These are phyloP conservation scores for Globisporangium orthogonon DNA, from an alignment of 352 stramenopile genomes.

Conservation along the genomic window DNA sequence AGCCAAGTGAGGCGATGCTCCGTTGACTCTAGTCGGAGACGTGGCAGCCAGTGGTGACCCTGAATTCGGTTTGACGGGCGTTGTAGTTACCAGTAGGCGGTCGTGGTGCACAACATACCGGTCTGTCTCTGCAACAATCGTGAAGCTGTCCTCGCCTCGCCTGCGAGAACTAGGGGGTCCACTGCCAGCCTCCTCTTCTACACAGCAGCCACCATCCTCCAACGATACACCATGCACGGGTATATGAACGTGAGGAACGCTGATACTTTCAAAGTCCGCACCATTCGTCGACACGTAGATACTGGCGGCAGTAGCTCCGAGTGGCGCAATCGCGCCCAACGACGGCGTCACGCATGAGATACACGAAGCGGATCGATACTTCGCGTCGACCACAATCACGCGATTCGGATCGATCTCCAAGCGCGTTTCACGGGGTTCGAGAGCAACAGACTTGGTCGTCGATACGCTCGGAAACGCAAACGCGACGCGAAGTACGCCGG, in stretches of 20 bases:
- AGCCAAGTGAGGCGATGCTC: conserved; percentile 4
- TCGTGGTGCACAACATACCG: conserved; percentile 12
- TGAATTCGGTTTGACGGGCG: neutral
- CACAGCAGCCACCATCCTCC: conserved; percentile 7
- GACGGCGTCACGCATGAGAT: conserved; percentile 38
- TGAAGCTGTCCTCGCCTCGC: neutral
- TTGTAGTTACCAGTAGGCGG: neutral
- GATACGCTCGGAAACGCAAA: conserved; percentile 24
- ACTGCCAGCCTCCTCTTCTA: conserved; percentile 1
- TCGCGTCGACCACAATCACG: conserved; percentile 41
- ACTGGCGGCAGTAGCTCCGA: conserved; percentile 15
- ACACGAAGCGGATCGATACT: conserved; percentile 37
- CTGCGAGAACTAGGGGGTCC: neutral
- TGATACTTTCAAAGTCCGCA: conserved; percentile 57
- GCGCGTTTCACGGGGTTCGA: neutral
- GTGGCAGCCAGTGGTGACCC: neutral
- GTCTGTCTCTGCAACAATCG: conserved; percentile 8
- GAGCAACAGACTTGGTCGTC: neutral
- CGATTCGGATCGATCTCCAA: conserved; percentile 33
- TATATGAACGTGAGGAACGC: conserved; percentile 23
- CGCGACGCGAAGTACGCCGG: conserved; percentile 31
- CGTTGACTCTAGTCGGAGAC: neutral
- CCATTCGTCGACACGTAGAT: conserved; percentile 54
- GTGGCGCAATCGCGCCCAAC: conserved; percentile 16
- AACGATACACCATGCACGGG: conserved; percentile 5